Evolutionary conservation across 768 basidiomycete genomes (phyloP), one percentile per base, ranked within the genome.

Genomic region (Russula emetica): DNA sequence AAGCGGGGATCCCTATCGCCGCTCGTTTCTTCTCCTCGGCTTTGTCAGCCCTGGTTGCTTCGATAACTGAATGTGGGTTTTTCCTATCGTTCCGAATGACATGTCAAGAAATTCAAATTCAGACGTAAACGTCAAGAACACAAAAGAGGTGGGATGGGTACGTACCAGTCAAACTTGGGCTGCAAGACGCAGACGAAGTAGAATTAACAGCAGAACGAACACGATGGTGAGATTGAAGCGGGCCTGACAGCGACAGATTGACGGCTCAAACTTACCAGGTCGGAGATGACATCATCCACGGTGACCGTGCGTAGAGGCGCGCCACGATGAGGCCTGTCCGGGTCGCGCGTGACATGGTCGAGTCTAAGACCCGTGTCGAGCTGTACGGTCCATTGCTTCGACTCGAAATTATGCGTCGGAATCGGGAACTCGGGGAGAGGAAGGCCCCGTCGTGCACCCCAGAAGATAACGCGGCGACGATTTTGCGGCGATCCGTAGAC

Each of bases 401-500:
- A 8, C 64, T 77, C 70, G 71, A 83, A 60, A 76, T 79, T 72
- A 70, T 90, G 85, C 1, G 83, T 80, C 0, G 89, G 89, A 20
- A 84, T 70, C 0, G 89, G 89, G 69, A 84, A 86, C 11, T 81
- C 74, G 0, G 89, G 89, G 18, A 88, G 71, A 22, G 78, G 70
- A 2, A 83, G 58, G 32, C 84, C 86, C 9, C 80, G 79, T 58
- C 79, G 82, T 5, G 87, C 84, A 28, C 81, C 87, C 78, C 80
- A 81, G 71, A 91, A 85, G 51, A 92, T 87, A 14, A 90, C 79
- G 20, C 90, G 78, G 30, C 77, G 74, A 10, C 90, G 83, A 52
- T 78, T 76, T 74, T 92, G 90, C 20, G 90, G 88, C 24, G 82
- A 80, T 30, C 90, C 90, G 72, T 90, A 90, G 40, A 85, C 83